Evolutionary conservation across 208 protist genomes (phyloP), one percentile per base, ranked within the genome.

Genomic region (Zelonia costaricensis): DNA sequence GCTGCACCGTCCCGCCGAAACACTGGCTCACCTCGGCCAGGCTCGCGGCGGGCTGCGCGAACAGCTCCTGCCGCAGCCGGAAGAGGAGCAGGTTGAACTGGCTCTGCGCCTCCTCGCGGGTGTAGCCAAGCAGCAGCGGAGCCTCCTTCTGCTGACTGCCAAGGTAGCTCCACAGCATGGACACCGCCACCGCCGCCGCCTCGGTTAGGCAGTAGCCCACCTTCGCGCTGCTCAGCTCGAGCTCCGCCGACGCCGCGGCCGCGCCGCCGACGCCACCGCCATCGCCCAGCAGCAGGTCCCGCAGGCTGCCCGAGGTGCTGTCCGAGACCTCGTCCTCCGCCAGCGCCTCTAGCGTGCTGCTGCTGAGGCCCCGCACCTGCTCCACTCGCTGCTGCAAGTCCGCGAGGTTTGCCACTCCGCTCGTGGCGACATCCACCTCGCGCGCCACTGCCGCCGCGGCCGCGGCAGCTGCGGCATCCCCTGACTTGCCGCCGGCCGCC

Each of bases 1-100:
- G 42, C 40, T 52, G 53, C 33, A 76, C 52, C 9, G 30, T n/a
- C 7, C 64, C 45, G 36, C 64, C 71, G 44, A 83, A 60, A 56
- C 62, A 77, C 18, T 57, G 61, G 15, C 71, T 65, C 36, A 93
- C 67, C 13, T 82, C 49, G 3, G 66, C 31, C 22, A 85, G 55
- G 12, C 68, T 69, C 16, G 84, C 74, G 2, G 39, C 36, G 28
- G 60, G 63, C 44, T 86, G 62, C 43, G 43, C 68, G 27, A 58
- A 72, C 30, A 92, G 66, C 43, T 77, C 76, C 47, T 87, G 68
- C 15, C 73, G 69, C 55, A 92, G 60, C 6, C 67, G 73, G 20
- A 67, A 68, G 18, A 80, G 54, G 15, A 86, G 68, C 2, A 64
- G 57, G 20, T 72, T 76, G 49, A 77, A 63, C 20, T 74, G 66